phyloP scores from a whole-genome alignment of 495 filamentous ascomycete genomes.

The Xeromyces bisporus region DNA sequence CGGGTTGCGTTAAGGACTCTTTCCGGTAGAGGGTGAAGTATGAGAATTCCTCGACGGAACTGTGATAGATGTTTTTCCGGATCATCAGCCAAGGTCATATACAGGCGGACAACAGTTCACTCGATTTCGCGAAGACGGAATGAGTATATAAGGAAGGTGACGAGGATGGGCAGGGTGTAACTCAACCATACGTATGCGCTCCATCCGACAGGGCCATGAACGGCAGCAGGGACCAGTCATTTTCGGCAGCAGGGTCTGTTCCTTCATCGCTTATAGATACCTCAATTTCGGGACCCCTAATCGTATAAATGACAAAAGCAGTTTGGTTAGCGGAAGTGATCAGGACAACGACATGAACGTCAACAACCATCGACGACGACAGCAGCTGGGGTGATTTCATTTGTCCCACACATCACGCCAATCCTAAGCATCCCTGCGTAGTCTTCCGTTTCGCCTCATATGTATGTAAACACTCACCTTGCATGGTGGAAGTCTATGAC shows the following conservation, averaged over 20 bases:
- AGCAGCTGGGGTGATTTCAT: too few relatives aligned
- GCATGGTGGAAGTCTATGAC: conserved; percentile 97
- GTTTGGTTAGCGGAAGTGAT: too few relatives aligned
- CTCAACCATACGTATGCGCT: conserved; percentile 60
- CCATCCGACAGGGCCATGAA: conserved; percentile 98
- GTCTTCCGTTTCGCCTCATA: background rate
- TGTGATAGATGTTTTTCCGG: conserved; percentile 14
- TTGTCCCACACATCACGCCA: background rate
- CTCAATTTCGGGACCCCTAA: conserved; percentile 92
- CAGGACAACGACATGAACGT: too few relatives aligned
- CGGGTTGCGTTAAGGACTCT: conserved; percentile 35
- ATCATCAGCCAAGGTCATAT: too few relatives aligned
- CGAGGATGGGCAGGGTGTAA: background rate
- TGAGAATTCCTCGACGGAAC: conserved; percentile 84
- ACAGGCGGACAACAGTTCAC: too few relatives aligned
- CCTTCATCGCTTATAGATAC: conserved; percentile 74
- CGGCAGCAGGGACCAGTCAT: conserved; percentile 83
- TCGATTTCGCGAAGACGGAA: too few relatives aligned
- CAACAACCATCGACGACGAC: too few relatives aligned
- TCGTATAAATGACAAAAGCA: too few relatives aligned
- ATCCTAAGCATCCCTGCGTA: background rate
- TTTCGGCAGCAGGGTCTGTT: conserved; percentile 61
- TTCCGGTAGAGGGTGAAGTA: conserved; percentile 85
- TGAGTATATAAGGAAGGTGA: background rate
- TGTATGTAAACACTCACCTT: conserved; percentile 31